Evolutionary conservation across 768 basidiomycete genomes (phyloP), one percentile per base, ranked within the genome.

Genomic region (Kwoniella europaea): DNA sequence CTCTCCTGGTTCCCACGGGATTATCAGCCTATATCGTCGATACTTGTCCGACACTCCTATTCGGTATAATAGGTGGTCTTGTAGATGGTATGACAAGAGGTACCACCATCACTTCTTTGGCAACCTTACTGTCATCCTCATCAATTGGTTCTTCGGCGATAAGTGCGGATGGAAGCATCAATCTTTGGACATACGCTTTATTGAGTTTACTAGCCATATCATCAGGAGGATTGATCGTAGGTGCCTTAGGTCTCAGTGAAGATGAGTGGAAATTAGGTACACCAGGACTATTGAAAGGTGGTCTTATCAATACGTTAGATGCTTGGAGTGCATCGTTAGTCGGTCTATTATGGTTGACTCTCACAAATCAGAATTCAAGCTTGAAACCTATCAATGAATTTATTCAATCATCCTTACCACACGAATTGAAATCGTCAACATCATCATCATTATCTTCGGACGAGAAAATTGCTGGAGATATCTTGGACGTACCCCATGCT

Each of bases 61-160:
- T 74, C 68, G 72, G 68, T 56, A 22, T 81, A 61, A 10, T 72
- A 15, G 67, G 65, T 29, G 63, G 75, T 2, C 57, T 64, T 27
- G 61, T 75, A 35, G 79, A 81, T 50, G 77, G 74, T 12, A 50
- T 77, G n/a, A 76, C 74, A 18, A 67, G 79, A 44, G 74, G 71
- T 2, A 71, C 70, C 0, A 71, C 72, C 16, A 74, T 78, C 35
- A 63, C 76, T n/a, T 66, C 77, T 10, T 5, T 80, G 0, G 71
- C 70, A 0, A 18, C 56, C 18, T 46, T 71, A 7, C 53, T 78
- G 4, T 68, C 72, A 1, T 54, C 63, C 18, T 65, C 64, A 13
- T 41, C 64, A 18, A 12, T 65, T 9, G n/a, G 44, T 35, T 22
- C 55, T 3, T 53, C 57, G 2, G 55, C 53, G 2, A 58, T 43